Conservation (phyloP, 208 protist species). For the Leishmania tropica region DNA sequence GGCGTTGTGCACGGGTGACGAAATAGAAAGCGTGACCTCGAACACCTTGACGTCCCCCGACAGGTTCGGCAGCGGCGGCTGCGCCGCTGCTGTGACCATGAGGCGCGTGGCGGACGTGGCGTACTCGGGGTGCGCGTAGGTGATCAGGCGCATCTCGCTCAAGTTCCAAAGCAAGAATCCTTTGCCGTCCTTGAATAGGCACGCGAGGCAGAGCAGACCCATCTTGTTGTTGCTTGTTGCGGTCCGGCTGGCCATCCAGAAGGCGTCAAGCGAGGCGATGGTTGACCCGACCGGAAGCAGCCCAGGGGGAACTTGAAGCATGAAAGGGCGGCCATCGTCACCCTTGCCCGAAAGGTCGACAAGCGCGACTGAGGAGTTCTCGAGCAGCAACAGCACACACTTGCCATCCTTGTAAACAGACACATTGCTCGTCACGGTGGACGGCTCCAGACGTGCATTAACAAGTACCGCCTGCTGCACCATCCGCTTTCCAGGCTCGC, state of each 20-base stretch:
- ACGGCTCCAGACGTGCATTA: conserved; percentile 58
- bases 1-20: conserved; percentile 16
- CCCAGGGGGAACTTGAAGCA: conserved; percentile 54
- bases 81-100: conserved; percentile 40
- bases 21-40: conserved; percentile 36
- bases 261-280: conserved; percentile 59
- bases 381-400: conserved; percentile 71
- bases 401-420: conserved; percentile 62
- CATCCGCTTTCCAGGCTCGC: conserved; percentile 31
- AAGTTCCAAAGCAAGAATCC: conserved; percentile 82
- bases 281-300: conserved; percentile 71
- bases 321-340: conserved; percentile 45
- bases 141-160: conserved; percentile 64
- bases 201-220: conserved; percentile 53
- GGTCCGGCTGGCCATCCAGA: conserved; percentile 51
- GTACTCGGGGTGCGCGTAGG: conserved; percentile 47
- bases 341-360: conserved; percentile 68
- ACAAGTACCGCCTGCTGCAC: conserved; percentile 61
- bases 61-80: conserved; percentile 54
- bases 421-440: conserved; percentile 35
- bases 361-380: conserved; percentile 65
- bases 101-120: conserved; percentile 39
- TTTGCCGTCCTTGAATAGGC: conserved; percentile 57
- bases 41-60: conserved; percentile 56
- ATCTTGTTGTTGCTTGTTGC: conserved; percentile 18